Evolutionary conservation across 352 stramenopile genomes (phyloP), one percentile per base, ranked within the genome.

Genomic region (Globisporangium spinosum): DNA sequence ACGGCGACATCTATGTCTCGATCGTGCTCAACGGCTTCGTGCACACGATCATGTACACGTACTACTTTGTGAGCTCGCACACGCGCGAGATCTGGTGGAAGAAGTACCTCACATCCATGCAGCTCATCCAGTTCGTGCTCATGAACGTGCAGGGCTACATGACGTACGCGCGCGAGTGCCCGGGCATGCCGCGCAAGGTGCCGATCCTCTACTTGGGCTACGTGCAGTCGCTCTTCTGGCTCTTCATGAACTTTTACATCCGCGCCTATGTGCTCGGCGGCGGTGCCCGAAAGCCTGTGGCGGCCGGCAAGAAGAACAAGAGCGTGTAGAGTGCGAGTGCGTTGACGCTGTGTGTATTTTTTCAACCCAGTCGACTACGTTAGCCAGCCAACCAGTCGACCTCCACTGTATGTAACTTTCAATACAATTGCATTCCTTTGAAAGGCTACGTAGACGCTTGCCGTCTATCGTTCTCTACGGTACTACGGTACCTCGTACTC

Each of bases 11-110:
- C 62, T 99, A 96, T 80, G 82, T 98, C 32, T 98, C 96, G 47
- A 97, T 99, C 70, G 83, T 98, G 29, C 77, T 98, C 45, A 99
- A 99, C 76, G 92, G 93, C 58, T 98, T 98, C 76, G 98, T 99
- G 72, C 97, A 99, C 82, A 98, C 94, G 25, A 95, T 99, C 71
- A 99, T 99, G 97, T 99, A 99, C 89, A 98, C 93, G 47, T 99
- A 99, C 80, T 99, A 99, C 90, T 98, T 98, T 69, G 96, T 99
- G 47, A 97, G 90, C 78, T 95, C 98, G 68, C 94, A 98, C 82
- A 98, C 95, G 60, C 97, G 96, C 70, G 88, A 97, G 68, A 98
- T 99, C 77, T 98, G 95, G 95, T 99, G 97, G 97, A 98, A 98
- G 74, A 98, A 95, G 58, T 97, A 93, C 77, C 79, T 99, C 27